Evolutionary conservation across 352 stramenopile genomes (phyloP).

Genomic region (Saprolegnia diclina): DNA sequence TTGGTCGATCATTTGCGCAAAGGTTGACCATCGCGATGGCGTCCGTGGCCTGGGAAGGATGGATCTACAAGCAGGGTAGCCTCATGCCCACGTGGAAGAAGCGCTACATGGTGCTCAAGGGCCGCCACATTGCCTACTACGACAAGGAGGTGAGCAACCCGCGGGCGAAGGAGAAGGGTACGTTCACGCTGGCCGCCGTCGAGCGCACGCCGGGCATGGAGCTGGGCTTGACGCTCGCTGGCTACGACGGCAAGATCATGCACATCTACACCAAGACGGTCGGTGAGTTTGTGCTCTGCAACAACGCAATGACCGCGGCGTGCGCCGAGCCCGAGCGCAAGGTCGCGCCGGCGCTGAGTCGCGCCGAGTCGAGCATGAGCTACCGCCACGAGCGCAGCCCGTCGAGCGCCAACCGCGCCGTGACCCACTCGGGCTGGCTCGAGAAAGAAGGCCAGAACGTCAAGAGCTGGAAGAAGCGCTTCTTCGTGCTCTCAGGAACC

Average conservation of each 20-base stretch:
- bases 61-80: slow-evolving; percentile 80
- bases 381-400: neutral
- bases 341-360: neutral
- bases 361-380: slow-evolving; percentile 1
- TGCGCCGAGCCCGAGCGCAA: neutral
- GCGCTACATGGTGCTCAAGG: slow-evolving; percentile 73
- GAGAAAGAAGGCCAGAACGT: slow-evolving; percentile 77
- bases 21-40: neutral
- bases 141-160: slow-evolving; percentile 55
- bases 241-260: slow-evolving; percentile 58
- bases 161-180: slow-evolving; percentile 61
- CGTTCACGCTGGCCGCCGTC: slow-evolving; percentile 59
- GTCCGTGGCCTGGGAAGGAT: slow-evolving; percentile 45
- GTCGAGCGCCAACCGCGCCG: slow-evolving; percentile 5
- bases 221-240: slow-evolving; percentile 61
- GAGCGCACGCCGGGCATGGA: slow-evolving; percentile 61
- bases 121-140: slow-evolving; percentile 77
- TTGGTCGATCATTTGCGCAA: neutral
- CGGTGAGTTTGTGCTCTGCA: slow-evolving; percentile 63
- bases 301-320: slow-evolving; percentile 41
- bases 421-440: slow-evolving; percentile 54
- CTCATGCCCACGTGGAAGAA: slow-evolving; percentile 82
- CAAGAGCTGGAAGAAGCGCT: slow-evolving; percentile 78
- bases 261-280: slow-evolving; percentile 79
- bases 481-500: slow-evolving; percentile 71